Percentiles rank a stretch among this genome's conserved stretches.
Evolutionary conservation across 331 rosid genomes (phyloP).

Genomic region (Acacia concinna): DNA sequence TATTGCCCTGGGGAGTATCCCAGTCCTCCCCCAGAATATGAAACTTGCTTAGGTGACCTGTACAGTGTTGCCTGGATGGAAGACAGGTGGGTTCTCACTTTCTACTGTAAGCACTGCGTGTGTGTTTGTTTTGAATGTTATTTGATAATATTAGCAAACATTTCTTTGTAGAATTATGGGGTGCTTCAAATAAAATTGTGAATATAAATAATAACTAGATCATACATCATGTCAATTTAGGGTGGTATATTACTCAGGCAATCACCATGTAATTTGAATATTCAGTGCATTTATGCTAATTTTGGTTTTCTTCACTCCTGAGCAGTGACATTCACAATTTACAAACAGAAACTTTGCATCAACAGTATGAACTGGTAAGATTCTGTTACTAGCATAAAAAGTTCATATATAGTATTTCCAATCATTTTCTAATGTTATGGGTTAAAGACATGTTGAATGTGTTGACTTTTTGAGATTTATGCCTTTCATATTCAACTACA

Average conservation of each 20-base stretch:
- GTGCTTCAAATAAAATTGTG: constrained; percentile 2
- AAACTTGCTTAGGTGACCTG: constrained; percentile 92
- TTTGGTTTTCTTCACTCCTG: constrained; percentile 34
- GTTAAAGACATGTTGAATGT: constrained; percentile 8
- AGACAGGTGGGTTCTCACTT: constrained; percentile 65
- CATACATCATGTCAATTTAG: constrained; percentile 14
- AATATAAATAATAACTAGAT: constrained; percentile 9
- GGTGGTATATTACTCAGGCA: not conserved
- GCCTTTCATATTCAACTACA: constrained; percentile 8
- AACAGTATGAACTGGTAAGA: constrained; percentile 85
- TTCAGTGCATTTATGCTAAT: constrained; percentile 6
- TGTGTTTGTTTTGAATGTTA: not conserved
- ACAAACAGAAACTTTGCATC: constrained; percentile 74
- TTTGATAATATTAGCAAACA: constrained; percentile 1
- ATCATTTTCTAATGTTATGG: not conserved
- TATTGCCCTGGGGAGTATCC: constrained; percentile 94
- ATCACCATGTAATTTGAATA: constrained; percentile 10
- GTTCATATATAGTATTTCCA: not conserved
- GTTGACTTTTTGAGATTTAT: not conserved
- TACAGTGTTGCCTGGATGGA: constrained; percentile 99
- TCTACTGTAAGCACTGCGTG: not conserved
- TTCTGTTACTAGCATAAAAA: constrained; percentile 25
- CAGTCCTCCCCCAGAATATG: constrained; percentile 87
- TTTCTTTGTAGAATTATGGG: constrained; percentile 11
- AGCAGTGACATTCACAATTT: constrained; percentile 86